Evolutionary conservation across 495 filamentous ascomycete genomes (phyloP).

Genomic region (Tetracladium setigerum): DNA sequence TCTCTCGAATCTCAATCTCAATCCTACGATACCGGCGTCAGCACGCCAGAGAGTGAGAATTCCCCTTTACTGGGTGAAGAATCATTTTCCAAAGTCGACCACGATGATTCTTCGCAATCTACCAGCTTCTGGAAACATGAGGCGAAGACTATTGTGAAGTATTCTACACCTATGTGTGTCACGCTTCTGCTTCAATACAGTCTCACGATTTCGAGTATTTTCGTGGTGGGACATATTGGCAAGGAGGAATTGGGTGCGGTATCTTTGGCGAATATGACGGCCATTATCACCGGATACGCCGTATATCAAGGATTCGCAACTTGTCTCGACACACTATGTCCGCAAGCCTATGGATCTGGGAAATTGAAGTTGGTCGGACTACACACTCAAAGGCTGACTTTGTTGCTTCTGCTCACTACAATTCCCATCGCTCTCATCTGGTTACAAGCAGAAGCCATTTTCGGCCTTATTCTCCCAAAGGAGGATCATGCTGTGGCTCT

Average conservation of each 20-base stretch:
- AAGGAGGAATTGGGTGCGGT: conserved; percentile 54
- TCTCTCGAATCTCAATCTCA: no score
- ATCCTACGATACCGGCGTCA: no score
- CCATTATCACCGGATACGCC: conserved; percentile 60
- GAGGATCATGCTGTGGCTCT: conserved; percentile 47
- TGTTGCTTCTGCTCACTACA: conserved; percentile 49
- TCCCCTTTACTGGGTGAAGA: no score
- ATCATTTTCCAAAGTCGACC: no score
- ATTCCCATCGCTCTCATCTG: conserved; percentile 54
- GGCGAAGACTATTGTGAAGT: conserved; percentile 52
- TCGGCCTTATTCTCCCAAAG: conserved; percentile 50
- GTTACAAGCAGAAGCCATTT: conserved; percentile 42
- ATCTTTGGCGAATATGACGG: conserved; percentile 60
- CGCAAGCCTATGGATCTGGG: conserved; percentile 65
- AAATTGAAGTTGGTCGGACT: conserved; percentile 57
- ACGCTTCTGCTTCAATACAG: conserved; percentile 65
- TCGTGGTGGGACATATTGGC: conserved; percentile 56
- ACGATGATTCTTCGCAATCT: no score
- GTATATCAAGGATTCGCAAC: conserved; percentile 61
- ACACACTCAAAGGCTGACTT: conserved; percentile 60
- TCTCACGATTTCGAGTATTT: conserved; percentile 55
- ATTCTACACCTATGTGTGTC: conserved; percentile 48
- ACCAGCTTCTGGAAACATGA: conserved; percentile 56
- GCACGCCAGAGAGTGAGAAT: no score
- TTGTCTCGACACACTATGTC: conserved; percentile 59